Evolutionary conservation across 345 rosid species (phyloP).

Genomic region (Trapa bicornis): DNA sequence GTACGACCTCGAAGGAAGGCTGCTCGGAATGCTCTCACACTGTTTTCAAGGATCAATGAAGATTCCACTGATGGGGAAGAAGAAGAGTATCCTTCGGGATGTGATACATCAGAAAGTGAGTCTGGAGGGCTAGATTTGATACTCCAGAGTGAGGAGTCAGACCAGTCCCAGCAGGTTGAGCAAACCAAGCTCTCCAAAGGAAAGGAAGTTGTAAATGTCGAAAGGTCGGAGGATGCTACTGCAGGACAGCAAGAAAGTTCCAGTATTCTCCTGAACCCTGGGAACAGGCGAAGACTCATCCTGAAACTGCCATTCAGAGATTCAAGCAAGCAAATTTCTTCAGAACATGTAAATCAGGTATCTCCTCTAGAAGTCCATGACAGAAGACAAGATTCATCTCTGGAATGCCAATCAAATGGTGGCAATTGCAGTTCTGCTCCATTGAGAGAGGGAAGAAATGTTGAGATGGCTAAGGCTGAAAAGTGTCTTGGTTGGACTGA

Average conservation of each 20-base stretch:
- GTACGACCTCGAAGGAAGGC: conserved; percentile 92
- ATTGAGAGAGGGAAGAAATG: neutral
- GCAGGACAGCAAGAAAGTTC: conserved; percentile 21
- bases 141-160: conserved; percentile 56
- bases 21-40: conserved; percentile 79
- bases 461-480: conserved; percentile 14
- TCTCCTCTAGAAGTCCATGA: conserved; percentile 7
- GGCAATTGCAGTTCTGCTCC: neutral
- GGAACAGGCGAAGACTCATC: conserved; percentile 53
- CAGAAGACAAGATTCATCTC: neutral
- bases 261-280: conserved; percentile 35
- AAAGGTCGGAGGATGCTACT: conserved; percentile 36
- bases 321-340: conserved; percentile 31
- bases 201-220: conserved; percentile 34
- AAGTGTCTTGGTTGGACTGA: conserved; percentile 23
- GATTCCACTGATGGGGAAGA: conserved; percentile 59
- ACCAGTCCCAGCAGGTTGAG: conserved; percentile 34
- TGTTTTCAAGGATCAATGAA: conserved; percentile 77
- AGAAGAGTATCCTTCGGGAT: conserved; percentile 39
- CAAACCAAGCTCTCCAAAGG: conserved; percentile 53
- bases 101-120: conserved; percentile 63
- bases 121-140: conserved; percentile 45
- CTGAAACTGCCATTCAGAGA: conserved; percentile 58
- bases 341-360: conserved; percentile 17
- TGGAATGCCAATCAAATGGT: neutral